Percentiles rank a stretch among this genome's conserved stretches.
These are phyloP conservation scores for Lactarius quietus DNA, from an alignment of 768 basidiomycete species.

Conservation along the genomic window DNA sequence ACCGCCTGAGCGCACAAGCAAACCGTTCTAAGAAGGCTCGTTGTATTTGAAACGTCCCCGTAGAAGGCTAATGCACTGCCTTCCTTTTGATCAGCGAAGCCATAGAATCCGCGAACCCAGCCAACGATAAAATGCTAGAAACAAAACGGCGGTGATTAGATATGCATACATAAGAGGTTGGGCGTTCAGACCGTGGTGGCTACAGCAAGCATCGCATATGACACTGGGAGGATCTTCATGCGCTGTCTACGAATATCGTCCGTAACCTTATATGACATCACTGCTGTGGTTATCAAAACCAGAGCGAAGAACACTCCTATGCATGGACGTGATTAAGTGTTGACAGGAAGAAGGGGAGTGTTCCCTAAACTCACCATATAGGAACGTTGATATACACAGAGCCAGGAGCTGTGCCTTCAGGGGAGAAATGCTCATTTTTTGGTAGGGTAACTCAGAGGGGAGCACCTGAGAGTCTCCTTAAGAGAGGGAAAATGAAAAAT, in stretches of 20 bases:
- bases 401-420: not conserved
- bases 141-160: not conserved
- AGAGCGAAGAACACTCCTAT: conserved; percentile 9
- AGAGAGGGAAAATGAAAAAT: too few relatives aligned
- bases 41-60: not conserved
- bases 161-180: not conserved
- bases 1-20: conserved; percentile 1
- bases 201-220: conserved; percentile 3
- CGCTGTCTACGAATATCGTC: conserved; percentile 7
- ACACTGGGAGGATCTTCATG: conserved; percentile 3
- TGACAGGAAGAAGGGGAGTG: not conserved
- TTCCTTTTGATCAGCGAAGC: not conserved
- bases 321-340: not conserved
- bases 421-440: not conserved
- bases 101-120: conserved; percentile 3
- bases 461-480: too few relatives aligned
- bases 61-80: conserved; percentile 4
- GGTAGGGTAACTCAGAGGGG: too few relatives aligned
- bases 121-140: not conserved
- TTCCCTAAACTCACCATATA: conserved; percentile 7
- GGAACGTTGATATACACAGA: conserved; percentile 8
- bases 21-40: not conserved
- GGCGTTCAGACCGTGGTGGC: conserved; percentile 1
- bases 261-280: not conserved
- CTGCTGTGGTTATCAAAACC: not conserved